A percentile compares a stretch with the other conserved stretches of the same genome.
These are phyloP conservation scores for Babjeviella inositovora DNA, from an alignment of 805 yeast genomes.

Conservation along the genomic window DNA sequence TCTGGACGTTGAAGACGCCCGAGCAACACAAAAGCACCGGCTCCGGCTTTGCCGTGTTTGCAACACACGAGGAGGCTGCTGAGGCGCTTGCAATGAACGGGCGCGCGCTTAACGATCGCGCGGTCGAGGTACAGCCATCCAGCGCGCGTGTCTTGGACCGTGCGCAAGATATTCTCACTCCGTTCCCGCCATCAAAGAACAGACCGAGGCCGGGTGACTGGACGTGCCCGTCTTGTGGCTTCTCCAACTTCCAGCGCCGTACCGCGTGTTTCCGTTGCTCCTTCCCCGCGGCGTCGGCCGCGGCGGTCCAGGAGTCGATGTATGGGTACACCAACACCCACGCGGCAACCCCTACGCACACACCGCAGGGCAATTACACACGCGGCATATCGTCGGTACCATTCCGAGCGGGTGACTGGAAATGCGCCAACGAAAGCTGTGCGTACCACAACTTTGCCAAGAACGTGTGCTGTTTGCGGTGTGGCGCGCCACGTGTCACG, in stretches of 20 bases:
- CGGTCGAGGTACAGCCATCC: conserved; percentile 79
- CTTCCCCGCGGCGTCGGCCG: conserved; percentile 68
- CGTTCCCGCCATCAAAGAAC: conserved; percentile 72
- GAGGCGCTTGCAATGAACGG: conserved; percentile 74
- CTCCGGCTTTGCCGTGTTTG: conserved; percentile 76
- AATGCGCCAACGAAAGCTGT: conserved; percentile 66
- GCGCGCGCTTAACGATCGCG: conserved; percentile 51
- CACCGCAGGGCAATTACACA: conserved; percentile 6
- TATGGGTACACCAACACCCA: conserved; percentile 7
- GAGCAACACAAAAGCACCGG: conserved; percentile 29
- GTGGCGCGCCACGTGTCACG: conserved; percentile 80
- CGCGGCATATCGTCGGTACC: conserved; percentile 47
- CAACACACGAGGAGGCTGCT: conserved; percentile 73
- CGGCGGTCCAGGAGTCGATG: conserved; percentile 50
- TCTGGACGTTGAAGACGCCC: conserved; percentile 71
- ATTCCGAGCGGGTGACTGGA: conserved; percentile 95
- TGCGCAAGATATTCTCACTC: conserved; percentile 68
- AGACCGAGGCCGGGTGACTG: conserved; percentile 95
- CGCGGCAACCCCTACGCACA: conserved; percentile 3
- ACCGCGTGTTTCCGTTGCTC: conserved; percentile 90
- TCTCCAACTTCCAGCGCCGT: conserved; percentile 86
- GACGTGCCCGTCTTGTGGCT: conserved; percentile 96
- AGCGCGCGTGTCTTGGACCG: conserved; percentile 62
- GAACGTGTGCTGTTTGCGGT: conserved; percentile 71
- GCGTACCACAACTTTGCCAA: conserved; percentile 88